Percentiles rank a stretch among this genome's conserved stretches.
Evolutionary conservation across 139 green algal species (phyloP).

Genomic region (Yamagishiella unicocca): DNA sequence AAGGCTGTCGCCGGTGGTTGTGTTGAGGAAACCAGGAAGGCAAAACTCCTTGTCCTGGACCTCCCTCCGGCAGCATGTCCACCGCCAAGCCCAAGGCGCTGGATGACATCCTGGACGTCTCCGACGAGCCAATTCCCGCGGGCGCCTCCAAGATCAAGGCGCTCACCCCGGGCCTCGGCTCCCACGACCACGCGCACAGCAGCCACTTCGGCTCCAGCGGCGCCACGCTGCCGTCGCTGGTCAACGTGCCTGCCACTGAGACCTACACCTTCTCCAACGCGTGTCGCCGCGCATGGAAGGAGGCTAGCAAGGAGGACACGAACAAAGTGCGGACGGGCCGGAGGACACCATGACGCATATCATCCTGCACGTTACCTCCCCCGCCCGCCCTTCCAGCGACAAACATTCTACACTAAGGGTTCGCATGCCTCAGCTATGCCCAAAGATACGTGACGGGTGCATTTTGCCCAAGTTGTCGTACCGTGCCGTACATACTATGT

Average conservation of each 20-base stretch:
- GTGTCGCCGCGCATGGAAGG: constrained; percentile 54
- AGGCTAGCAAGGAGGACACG: constrained; percentile 29
- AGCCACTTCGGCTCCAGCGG: constrained; percentile 8
- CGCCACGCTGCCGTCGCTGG: constrained; percentile 45
- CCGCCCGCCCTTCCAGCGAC: no score
- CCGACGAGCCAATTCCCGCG: constrained; percentile 23
- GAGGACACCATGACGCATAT: no score
- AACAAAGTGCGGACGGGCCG: constrained; percentile 44
- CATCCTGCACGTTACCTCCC: no score
- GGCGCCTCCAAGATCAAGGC: constrained; percentile 52
- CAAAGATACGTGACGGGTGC: no score
- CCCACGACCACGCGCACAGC: not conserved
- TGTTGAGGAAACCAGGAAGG: no score
- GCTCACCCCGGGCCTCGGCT: constrained; percentile 27
- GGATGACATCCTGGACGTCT: constrained; percentile 50
- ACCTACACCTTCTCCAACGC: constrained; percentile 56
- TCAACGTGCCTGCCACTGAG: constrained; percentile 48
- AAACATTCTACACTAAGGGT: no score
- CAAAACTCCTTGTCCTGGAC: no score
- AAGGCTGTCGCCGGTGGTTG: no score
- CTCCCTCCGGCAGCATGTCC: constrained; percentile 44
- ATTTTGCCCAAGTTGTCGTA: no score
- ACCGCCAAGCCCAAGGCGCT: constrained; percentile 47
- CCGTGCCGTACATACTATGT: no score
- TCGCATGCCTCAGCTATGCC: no score